A percentile compares a stretch with the other conserved stretches of the same genome.
Conservation (phyloP, 1,284 basidiomycete species). For the Tilletia setariae region DNA sequence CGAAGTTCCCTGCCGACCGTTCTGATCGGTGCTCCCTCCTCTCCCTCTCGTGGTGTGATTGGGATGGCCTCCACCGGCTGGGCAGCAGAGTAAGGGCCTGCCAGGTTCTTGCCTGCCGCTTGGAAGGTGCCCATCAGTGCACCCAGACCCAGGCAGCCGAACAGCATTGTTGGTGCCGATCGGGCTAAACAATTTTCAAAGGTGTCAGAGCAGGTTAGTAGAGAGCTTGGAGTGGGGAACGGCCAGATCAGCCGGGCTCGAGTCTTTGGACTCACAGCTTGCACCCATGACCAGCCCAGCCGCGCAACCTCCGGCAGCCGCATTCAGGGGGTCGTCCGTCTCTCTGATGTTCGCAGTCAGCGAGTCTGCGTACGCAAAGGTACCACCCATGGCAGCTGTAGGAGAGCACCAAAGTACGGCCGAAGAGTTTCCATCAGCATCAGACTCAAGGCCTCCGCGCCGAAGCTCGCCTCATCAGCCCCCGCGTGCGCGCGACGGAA, state of each 20-base stretch:
- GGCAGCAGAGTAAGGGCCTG: slow-evolving; percentile 18
- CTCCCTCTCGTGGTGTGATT: slow-evolving; percentile 20
- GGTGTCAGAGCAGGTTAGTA: not conserved
- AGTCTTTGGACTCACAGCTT: slow-evolving; percentile 62
- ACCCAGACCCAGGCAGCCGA: slow-evolving; percentile 75
- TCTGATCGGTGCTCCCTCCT: slow-evolving; percentile 38
- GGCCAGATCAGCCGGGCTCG: not conserved
- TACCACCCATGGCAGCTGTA: slow-evolving; percentile 75
- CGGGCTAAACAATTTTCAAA: slow-evolving; percentile 58
- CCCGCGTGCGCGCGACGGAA: no score
- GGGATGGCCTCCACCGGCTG: slow-evolving; percentile 27
- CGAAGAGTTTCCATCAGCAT: no score
- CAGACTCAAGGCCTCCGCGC: no score
- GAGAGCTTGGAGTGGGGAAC: not conserved
- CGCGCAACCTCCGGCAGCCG: slow-evolving; percentile 82
- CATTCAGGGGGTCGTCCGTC: slow-evolving; percentile 78
- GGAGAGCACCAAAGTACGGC: slow-evolving; percentile 19
- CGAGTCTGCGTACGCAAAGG: slow-evolving; percentile 78
- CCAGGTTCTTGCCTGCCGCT: slow-evolving; percentile 64
- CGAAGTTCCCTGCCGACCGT: slow-evolving; percentile 55
- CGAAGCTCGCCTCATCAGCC: no score
- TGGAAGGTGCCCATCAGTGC: slow-evolving; percentile 78
- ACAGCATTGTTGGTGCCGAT: slow-evolving; percentile 78
- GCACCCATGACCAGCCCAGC: slow-evolving; percentile 87
- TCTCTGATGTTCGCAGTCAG: slow-evolving; percentile 75